Conservation (phyloP, 805 yeast species). For the Saturnispora silvae region DNA sequence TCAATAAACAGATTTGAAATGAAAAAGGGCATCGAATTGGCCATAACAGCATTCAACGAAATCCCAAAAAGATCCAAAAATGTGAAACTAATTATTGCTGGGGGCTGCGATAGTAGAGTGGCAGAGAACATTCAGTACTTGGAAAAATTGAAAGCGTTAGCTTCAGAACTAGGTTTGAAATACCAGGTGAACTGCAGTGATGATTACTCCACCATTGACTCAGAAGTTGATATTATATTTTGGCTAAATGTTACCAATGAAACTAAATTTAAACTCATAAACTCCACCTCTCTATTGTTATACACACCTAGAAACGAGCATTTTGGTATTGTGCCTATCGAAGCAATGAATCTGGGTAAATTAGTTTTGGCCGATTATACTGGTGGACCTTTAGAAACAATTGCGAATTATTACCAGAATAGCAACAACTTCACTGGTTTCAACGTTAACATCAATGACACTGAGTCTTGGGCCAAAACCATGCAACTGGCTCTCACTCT, state of each 20-base stretch:
- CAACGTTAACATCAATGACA: slow-evolving; percentile 35
- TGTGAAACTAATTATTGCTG: slow-evolving; percentile 61
- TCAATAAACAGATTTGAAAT: slow-evolving; percentile 85
- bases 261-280: slow-evolving; percentile 52
- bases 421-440: slow-evolving; percentile 42
- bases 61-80: slow-evolving; percentile 23
- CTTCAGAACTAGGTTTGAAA: slow-evolving; percentile 22
- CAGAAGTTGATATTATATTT: slow-evolving; percentile 31
- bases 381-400: slow-evolving; percentile 91
- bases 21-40: slow-evolving; percentile 73
- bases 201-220: background rate
- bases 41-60: slow-evolving; percentile 54
- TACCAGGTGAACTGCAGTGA: background rate
- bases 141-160: slow-evolving; percentile 42
- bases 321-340: slow-evolving; percentile 96
- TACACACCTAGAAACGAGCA: slow-evolving; percentile 92
- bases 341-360: slow-evolving; percentile 76
- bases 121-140: slow-evolving; percentile 67
- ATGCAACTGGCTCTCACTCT: slow-evolving; percentile 29
- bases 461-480: slow-evolving; percentile 44
- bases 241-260: slow-evolving; percentile 68
- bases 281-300: slow-evolving; percentile 47
- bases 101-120: slow-evolving; percentile 80
- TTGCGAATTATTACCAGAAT: slow-evolving; percentile 27
- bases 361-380: slow-evolving; percentile 79